A percentile compares a stretch with the other conserved stretches of the same genome.
phyloP scores from a whole-genome alignment of 2,329 filamentous ascomycete species.

The Fonsecaea multimorphosa region DNA sequence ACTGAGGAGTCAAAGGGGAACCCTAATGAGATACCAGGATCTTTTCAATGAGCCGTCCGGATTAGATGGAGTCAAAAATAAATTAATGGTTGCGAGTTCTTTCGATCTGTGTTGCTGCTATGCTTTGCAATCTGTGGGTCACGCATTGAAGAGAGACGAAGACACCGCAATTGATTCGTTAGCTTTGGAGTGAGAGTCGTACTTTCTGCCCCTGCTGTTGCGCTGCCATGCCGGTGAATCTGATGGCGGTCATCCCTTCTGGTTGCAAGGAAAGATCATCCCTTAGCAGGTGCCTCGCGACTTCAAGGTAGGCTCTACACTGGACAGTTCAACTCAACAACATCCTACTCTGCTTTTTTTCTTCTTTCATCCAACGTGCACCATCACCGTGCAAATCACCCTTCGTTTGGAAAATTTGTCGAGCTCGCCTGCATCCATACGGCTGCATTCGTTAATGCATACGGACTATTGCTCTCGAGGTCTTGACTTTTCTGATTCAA shows the following conservation, averaged over 20 bases:
- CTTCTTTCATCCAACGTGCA: background rate
- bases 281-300: background rate
- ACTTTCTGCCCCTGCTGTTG: background rate
- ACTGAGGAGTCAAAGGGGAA: conserved; percentile 31
- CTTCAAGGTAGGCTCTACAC: background rate
- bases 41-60: conserved; percentile 23
- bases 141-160: background rate
- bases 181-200: background rate
- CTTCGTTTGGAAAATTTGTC: conserved; percentile 7
- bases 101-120: background rate
- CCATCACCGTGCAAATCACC: background rate
- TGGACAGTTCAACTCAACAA: background rate
- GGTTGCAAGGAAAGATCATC: background rate
- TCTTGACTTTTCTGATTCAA: background rate
- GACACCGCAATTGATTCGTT: background rate
- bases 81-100: conserved; percentile 3
- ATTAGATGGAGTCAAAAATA: conserved; percentile 4
- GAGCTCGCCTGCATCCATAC: conserved; percentile 17
- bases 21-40: conserved; percentile 28
- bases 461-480: background rate
- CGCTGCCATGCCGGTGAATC: background rate
- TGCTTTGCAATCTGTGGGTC: background rate
- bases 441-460: conserved; percentile 18
- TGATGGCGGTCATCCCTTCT: background rate
- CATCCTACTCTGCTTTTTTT: background rate